Conservation (phyloP, 495 filamentous ascomycete species). For the Pyronema domesticum region DNA sequence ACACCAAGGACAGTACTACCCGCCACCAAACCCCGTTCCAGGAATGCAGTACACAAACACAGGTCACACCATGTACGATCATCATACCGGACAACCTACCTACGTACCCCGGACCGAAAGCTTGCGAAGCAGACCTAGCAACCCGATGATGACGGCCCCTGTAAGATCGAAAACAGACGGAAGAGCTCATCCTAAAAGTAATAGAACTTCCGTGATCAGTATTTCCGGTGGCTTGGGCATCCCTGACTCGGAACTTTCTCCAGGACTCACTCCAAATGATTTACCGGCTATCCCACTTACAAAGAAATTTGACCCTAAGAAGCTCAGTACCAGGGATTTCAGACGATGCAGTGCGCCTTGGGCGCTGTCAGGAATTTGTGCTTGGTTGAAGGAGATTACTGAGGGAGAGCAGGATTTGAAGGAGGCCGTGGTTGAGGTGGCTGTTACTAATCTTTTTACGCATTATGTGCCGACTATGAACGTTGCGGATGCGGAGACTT, state of each 20-base stretch:
- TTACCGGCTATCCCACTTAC: conserved; percentile 30
- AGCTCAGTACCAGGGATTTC: conserved; percentile 67
- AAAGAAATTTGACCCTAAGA: conserved; percentile 72
- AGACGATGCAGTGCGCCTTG: conserved; percentile 77
- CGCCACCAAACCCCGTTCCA: background rate
- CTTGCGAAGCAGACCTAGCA: conserved; percentile 59
- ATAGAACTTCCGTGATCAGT: conserved; percentile 8
- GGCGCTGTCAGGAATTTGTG: conserved; percentile 73
- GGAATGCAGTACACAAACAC: conserved; percentile 16
- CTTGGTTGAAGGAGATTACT: conserved; percentile 74
- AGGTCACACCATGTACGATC: background rate
- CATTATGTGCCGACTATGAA: conserved; percentile 98
- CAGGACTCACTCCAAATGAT: conserved; percentile 28
- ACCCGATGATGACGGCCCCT: conserved; percentile 61
- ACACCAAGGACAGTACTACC: conserved; percentile 4
- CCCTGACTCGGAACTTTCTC: conserved; percentile 3
- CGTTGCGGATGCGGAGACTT: conserved; percentile 80
- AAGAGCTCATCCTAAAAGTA: conserved; percentile 33
- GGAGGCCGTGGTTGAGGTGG: conserved; percentile 64
- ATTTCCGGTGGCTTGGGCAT: background rate
- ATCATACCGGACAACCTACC: background rate
- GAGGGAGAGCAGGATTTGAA: conserved; percentile 72
- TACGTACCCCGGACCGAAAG: conserved; percentile 69
- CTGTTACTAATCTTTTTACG: conserved; percentile 77
- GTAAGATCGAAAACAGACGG: conserved; percentile 91